Conservation (phyloP, 768 basidiomycete species). For the Agrocybe chaxingu region DNA sequence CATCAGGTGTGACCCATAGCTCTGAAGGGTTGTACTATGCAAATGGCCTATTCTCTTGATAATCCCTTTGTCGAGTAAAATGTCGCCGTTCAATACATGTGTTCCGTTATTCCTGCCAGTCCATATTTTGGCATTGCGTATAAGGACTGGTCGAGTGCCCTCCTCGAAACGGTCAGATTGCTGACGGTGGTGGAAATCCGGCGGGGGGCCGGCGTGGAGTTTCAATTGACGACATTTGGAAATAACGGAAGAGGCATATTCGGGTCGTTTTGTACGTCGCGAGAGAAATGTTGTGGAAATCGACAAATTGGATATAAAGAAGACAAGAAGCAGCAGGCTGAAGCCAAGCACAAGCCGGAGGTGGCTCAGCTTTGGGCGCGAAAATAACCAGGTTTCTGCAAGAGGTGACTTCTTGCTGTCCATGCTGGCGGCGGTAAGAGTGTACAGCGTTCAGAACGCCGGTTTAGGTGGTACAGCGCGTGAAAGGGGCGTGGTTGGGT, state of each 20-base stretch:
- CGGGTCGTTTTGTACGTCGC: slow-evolving; percentile 9
- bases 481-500: no score
- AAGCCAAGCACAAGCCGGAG: not conserved
- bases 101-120: slow-evolving; percentile 71
- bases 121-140: slow-evolving; percentile 82
- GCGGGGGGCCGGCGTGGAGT: slow-evolving; percentile 38
- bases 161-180: slow-evolving; percentile 64
- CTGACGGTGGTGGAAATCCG: slow-evolving; percentile 44
- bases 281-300: not conserved
- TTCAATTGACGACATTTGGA: slow-evolving; percentile 42
- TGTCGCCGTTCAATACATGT: slow-evolving; percentile 58
- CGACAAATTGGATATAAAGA: not conserved
- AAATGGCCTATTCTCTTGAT: slow-evolving; percentile 58
- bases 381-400: not conserved
- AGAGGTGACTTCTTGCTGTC: no score
- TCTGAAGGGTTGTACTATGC: slow-evolving; percentile 19
- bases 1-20: slow-evolving; percentile 34
- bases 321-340: slow-evolving; percentile 3
- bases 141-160: slow-evolving; percentile 60
- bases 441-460: no score
- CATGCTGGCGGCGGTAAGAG: no score
- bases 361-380: not conserved
- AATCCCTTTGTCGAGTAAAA: slow-evolving; percentile 68
- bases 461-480: no score
- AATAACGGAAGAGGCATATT: slow-evolving; percentile 27